A percentile compares a stretch with the other conserved stretches of the same genome.
Conservation (phyloP, 2,329 filamentous ascomycete genomes). For the Fusarium drepaniforme region DNA sequence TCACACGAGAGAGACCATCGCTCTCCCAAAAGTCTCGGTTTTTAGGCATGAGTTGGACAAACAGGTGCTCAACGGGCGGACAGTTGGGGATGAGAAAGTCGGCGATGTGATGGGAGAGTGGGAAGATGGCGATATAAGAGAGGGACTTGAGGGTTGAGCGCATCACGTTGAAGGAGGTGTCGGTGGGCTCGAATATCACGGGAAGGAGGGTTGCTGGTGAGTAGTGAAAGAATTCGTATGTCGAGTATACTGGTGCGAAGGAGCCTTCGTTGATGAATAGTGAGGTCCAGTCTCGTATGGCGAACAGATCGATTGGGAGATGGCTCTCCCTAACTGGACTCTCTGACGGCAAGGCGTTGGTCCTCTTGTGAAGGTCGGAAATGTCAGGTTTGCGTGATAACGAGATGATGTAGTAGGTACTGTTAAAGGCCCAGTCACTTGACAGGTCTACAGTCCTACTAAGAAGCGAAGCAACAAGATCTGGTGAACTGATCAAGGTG, state of each 20-base stretch:
- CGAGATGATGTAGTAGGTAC: conserved; percentile 71
- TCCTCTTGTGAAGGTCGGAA: background rate
- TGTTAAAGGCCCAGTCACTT: conserved; percentile 74
- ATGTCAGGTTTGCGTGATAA: conserved; percentile 48
- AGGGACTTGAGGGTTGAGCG: conserved; percentile 60
- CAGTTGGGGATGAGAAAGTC: conserved; percentile 61
- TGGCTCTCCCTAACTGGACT: conserved; percentile 21
- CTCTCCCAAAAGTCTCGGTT: conserved; percentile 52
- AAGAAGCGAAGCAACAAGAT: conserved; percentile 71
- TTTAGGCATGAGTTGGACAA: conserved; percentile 61
- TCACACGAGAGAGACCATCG: conserved; percentile 55
- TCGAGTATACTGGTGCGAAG: conserved; percentile 76
- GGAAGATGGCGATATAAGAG: conserved; percentile 76
- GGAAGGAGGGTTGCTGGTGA: conserved; percentile 72
- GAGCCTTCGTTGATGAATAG: conserved; percentile 81
- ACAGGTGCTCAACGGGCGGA: conserved; percentile 64
- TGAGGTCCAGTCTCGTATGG: conserved; percentile 72
- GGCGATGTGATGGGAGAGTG: conserved; percentile 71
- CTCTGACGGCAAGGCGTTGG: conserved; percentile 25
- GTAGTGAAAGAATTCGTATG: conserved; percentile 78
- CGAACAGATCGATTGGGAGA: conserved; percentile 60
- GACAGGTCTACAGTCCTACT: conserved; percentile 67
- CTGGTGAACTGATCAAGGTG: conserved; percentile 71
- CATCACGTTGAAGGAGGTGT: conserved; percentile 52
- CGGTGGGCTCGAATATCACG: conserved; percentile 59